Percentiles rank a stretch among this genome's conserved stretches.
Evolutionary conservation across 768 basidiomycete species (phyloP).

Genomic region (Coprinopsis sp.): DNA sequence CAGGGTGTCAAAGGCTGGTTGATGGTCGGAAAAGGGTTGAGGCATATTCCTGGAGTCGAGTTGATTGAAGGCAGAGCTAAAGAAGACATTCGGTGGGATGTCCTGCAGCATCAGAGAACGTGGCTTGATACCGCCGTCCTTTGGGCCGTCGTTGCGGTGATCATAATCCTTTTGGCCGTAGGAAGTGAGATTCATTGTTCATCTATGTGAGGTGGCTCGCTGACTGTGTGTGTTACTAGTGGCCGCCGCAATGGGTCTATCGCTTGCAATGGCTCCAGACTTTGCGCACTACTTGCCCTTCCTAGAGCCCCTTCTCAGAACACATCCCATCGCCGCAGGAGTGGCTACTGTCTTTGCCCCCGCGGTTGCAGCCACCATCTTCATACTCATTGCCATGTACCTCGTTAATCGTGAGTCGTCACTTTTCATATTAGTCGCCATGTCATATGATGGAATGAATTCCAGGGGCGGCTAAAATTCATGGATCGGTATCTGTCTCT

Average conservation of each 20-base stretch:
- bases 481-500: slow-evolving; percentile 60
- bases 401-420: slow-evolving; percentile 51
- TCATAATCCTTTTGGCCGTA: slow-evolving; percentile 48
- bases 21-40: slow-evolving; percentile 64
- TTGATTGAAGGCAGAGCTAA: slow-evolving; percentile 77
- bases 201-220: slow-evolving; percentile 4
- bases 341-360: slow-evolving; percentile 67
- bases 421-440: background rate
- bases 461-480: slow-evolving; percentile 48
- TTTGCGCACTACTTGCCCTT: slow-evolving; percentile 69
- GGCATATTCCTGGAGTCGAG: slow-evolving; percentile 57
- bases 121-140: slow-evolving; percentile 43
- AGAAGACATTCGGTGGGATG: slow-evolving; percentile 80
- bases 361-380: slow-evolving; percentile 54
- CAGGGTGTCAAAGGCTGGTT: slow-evolving; percentile 72
- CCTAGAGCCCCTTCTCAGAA: slow-evolving; percentile 45
- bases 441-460: background rate
- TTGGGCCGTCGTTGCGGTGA: slow-evolving; percentile 52
- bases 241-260: slow-evolving; percentile 64
- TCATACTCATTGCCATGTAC: slow-evolving; percentile 49
- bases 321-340: slow-evolving; percentile 52
- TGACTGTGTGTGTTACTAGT: slow-evolving; percentile 38
- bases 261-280: slow-evolving; percentile 65
- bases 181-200: slow-evolving; percentile 47
- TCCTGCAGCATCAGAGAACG: slow-evolving; percentile 57